These are phyloP conservation scores for Fraxinus sp. DNA, from an alignment of 305 asterid genomes.

Conservation along the genomic window DNA sequence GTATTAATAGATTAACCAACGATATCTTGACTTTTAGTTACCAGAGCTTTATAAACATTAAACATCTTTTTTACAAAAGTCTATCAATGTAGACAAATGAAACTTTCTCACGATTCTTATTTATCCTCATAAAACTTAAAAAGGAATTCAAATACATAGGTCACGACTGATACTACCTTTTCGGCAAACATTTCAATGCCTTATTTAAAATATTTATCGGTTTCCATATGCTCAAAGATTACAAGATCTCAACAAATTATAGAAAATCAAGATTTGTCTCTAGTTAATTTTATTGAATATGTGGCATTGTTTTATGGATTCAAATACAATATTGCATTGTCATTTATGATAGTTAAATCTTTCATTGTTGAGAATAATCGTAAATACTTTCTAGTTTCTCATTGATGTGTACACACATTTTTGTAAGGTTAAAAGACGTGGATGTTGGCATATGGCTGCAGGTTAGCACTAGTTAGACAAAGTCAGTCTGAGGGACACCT, in stretches of 20 bases:
- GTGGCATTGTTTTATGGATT: background rate
- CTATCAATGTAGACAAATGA: background rate
- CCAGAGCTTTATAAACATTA: no score
- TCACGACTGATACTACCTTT: background rate
- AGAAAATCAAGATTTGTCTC: background rate
- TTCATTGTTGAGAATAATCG: background rate
- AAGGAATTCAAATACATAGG: background rate
- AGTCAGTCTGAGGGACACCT: no score
- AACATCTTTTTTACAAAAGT: background rate
- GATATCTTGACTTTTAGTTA: background rate
- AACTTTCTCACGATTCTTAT: background rate
- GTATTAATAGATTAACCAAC: no score
- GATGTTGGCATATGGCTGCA: background rate
- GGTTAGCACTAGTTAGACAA: background rate
- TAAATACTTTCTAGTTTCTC: background rate
- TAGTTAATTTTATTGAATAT: background rate
- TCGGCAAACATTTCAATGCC: background rate
- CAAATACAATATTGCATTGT: background rate
- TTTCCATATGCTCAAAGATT: background rate
- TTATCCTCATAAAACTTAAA: background rate
- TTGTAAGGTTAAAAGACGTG: no score
- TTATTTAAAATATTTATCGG: no score
- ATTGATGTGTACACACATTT: background rate
- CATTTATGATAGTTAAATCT: no score
- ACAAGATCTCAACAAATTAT: background rate